These are phyloP conservation scores for Opeltia flavorubescens DNA, from an alignment of 495 filamentous ascomycete species.

Conservation along the genomic window DNA sequence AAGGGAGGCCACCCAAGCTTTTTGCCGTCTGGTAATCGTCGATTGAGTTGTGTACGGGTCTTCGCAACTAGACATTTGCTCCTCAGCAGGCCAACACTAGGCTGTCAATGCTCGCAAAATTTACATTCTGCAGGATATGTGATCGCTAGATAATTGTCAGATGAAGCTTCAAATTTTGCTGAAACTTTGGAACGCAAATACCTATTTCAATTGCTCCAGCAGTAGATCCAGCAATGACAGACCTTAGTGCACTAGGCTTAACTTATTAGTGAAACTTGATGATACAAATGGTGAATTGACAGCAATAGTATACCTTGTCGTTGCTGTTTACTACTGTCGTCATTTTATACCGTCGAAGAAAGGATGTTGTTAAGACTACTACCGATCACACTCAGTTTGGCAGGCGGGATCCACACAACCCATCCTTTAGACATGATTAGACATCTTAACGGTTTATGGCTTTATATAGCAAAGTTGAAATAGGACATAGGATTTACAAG, in stretches of 20 bases:
- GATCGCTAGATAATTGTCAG: conserved; percentile 43
- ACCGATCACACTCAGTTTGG: neutral
- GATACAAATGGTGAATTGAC: neutral
- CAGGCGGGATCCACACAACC: no score
- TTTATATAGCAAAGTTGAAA: no score
- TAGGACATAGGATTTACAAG: no score
- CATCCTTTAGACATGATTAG: neutral
- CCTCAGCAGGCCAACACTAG: no score
- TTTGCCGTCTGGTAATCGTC: conserved; percentile 58
- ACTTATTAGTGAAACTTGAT: conserved; percentile 12
- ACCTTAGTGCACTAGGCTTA: conserved; percentile 70
- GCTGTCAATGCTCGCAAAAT: no score
- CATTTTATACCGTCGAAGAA: no score
- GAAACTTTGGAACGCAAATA: conserved; percentile 19
- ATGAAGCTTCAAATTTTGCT: conserved; percentile 1
- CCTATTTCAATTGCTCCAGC: conserved; percentile 94
- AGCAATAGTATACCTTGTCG: conserved; percentile 24
- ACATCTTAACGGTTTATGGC: neutral
- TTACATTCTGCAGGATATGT: conserved; percentile 97
- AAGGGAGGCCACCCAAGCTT: conserved; percentile 96
- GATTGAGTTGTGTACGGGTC: conserved; percentile 87
- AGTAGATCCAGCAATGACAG: conserved; percentile 74
- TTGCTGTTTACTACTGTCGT: conserved; percentile 19
- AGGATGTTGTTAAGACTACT: no score
- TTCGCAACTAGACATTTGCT: conserved; percentile 55